phyloP scores from a whole-genome alignment of 1,284 basidiomycete species.

The Macrocystidia cucumis region DNA sequence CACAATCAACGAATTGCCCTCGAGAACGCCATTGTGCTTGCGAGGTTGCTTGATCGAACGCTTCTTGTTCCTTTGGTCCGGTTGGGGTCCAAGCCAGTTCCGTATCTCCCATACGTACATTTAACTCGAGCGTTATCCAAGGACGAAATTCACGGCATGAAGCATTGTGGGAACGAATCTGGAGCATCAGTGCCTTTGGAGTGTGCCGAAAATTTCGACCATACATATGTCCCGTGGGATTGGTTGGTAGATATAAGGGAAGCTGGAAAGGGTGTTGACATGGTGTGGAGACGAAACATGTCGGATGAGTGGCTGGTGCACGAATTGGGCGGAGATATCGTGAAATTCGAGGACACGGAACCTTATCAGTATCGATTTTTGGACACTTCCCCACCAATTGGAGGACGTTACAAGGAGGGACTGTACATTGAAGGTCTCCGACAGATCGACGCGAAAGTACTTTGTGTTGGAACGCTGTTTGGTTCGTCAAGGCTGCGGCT shows the following conservation, averaged over 20 bases:
- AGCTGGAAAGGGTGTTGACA: slow-evolving; percentile 26
- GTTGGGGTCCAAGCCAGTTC: slow-evolving; percentile 53
- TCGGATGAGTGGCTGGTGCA: slow-evolving; percentile 40
- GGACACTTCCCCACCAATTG: slow-evolving; percentile 31
- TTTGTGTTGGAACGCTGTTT: slow-evolving; percentile 64
- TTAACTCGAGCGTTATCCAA: slow-evolving; percentile 40
- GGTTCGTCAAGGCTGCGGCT: slow-evolving; percentile 60
- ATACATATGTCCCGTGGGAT: slow-evolving; percentile 59
- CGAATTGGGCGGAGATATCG: slow-evolving; percentile 34
- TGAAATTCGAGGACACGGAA: slow-evolving; percentile 40
- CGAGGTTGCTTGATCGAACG: slow-evolving; percentile 64
- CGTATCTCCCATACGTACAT: slow-evolving; percentile 54
- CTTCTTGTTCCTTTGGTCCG: slow-evolving; percentile 66
- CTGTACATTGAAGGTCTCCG: slow-evolving; percentile 37
- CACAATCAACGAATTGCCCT: slow-evolving; percentile 82
- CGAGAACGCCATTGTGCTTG: slow-evolving; percentile 70
- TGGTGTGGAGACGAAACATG: slow-evolving; percentile 40
- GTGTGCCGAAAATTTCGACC: slow-evolving; percentile 50
- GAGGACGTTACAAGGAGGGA: slow-evolving; percentile 33
- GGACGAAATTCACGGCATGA: slow-evolving; percentile 43
- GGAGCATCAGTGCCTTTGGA: slow-evolving; percentile 33
- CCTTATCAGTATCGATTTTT: slow-evolving; percentile 63
- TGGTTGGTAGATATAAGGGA: slow-evolving; percentile 52
- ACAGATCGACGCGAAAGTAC: slow-evolving; percentile 31
- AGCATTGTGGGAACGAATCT: slow-evolving; percentile 37